phyloP scores from a whole-genome alignment of 108 stramenopile species.

The Nannochloropsis salina region DNA sequence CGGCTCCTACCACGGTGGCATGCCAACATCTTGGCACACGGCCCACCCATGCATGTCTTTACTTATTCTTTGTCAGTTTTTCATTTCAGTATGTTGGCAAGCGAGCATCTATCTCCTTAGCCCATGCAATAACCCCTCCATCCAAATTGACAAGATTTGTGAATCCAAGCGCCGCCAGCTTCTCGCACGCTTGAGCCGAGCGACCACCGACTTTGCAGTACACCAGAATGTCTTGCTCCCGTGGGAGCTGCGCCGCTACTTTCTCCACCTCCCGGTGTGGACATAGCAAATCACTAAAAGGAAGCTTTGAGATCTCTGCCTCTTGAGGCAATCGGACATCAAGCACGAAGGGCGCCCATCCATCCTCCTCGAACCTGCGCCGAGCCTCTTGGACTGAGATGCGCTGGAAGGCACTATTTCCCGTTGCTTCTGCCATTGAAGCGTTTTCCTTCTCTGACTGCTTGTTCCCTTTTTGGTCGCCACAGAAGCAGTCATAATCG shows the following conservation, averaged over 20 bases:
- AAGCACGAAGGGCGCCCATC: constrained; percentile 86
- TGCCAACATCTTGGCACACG: too few relatives aligned
- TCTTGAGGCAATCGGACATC: constrained; percentile 82
- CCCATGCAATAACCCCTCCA: constrained; percentile 84
- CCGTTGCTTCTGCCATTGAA: background rate
- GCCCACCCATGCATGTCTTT: background rate
- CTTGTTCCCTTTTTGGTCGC: constrained; percentile 58
- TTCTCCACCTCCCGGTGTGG: constrained; percentile 69
- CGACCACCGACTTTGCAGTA: constrained; percentile 82
- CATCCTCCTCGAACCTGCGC: constrained; percentile 59
- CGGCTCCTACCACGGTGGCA: too few relatives aligned
- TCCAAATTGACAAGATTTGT: constrained; percentile 75
- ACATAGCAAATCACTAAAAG: constrained; percentile 74
- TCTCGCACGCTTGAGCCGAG: constrained; percentile 72
- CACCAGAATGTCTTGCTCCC: constrained; percentile 64
- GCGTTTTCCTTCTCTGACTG: background rate
- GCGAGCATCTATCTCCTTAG: constrained; percentile 69
- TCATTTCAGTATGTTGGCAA: constrained; percentile 72
- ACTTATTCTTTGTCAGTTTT: background rate
- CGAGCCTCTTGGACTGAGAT: constrained; percentile 65
- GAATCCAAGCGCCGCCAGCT: constrained; percentile 65
- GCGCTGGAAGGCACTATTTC: constrained; percentile 51
- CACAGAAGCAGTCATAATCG: constrained; percentile 79
- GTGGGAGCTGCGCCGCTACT: constrained; percentile 61
- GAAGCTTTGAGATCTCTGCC: constrained; percentile 80